phyloP scores from a whole-genome alignment of 352 stramenopile genomes.

The Pseudoperonospora humuli region DNA sequence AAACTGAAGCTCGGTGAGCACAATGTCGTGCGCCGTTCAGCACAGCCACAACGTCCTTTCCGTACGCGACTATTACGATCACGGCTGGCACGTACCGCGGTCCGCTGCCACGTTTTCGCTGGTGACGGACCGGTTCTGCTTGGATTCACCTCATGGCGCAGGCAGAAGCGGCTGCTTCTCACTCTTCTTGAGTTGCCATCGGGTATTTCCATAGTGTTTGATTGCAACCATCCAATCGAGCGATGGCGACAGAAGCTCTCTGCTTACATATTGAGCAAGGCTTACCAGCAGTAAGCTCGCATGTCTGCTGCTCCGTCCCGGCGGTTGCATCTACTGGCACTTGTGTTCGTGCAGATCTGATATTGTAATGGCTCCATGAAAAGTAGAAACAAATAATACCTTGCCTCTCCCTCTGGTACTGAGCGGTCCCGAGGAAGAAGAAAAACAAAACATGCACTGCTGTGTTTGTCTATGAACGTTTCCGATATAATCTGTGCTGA shows the following conservation, averaged over 20 bases:
- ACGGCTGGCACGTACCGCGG: conserved; percentile 21
- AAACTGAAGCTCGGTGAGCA: too few relatives aligned
- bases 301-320: background rate
- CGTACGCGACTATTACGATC: conserved; percentile 7
- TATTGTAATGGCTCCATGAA: conserved; percentile 6
- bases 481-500: too few relatives aligned
- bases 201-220: conserved; percentile 5
- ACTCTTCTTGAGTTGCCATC: conserved; percentile 1
- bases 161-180: conserved; percentile 19
- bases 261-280: background rate
- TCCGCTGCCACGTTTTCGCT: conserved; percentile 17
- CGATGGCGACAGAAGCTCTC: background rate
- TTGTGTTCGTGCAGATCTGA: conserved; percentile 1
- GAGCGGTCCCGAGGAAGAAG: conserved; percentile 5
- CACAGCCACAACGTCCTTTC: conserved; percentile 9
- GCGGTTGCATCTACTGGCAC: background rate
- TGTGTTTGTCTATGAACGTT: too few relatives aligned
- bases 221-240: conserved; percentile 18
- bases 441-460: background rate
- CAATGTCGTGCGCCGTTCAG: background rate
- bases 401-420: conserved; percentile 3
- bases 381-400: conserved; percentile 20
- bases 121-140: conserved; percentile 19
- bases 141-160: conserved; percentile 28
- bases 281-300: background rate